phyloP scores from a whole-genome alignment of 176 grass and related monocot genomes.

The Phoenix roebelenii region DNA sequence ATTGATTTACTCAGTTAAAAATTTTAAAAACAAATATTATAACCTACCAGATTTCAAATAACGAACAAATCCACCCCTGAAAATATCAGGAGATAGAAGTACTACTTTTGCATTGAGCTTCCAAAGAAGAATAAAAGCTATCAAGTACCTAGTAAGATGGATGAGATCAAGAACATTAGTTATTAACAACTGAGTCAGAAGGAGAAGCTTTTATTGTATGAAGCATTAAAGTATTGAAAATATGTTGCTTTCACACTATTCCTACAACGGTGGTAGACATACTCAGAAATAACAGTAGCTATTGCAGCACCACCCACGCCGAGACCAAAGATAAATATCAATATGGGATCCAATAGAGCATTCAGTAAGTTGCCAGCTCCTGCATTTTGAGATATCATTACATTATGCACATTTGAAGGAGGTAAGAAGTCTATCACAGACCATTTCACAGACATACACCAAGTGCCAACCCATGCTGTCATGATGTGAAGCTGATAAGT shows the following conservation, averaged over 20 bases:
- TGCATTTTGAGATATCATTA: constrained; percentile 18
- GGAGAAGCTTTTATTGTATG: no score
- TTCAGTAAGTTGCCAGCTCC: constrained; percentile 84
- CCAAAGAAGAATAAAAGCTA: constrained; percentile 68
- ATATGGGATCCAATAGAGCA: constrained; percentile 56
- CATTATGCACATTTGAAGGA: neutral
- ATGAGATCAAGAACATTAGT: constrained; percentile 11
- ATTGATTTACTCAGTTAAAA: neutral
- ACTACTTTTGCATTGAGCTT: constrained; percentile 70
- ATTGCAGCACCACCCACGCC: constrained; percentile 85
- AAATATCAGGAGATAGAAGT: constrained; percentile 47
- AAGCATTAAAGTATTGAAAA: constrained; percentile 13
- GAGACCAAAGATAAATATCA: constrained; percentile 80
- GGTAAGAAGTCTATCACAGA: no score
- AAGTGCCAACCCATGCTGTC: no score
- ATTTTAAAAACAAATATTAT: constrained; percentile 12
- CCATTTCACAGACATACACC: no score
- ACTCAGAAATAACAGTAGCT: constrained; percentile 86
- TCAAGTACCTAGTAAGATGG: constrained; percentile 61
- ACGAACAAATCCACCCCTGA: constrained; percentile 32
- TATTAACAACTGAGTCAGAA: neutral
- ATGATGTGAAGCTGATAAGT: no score
- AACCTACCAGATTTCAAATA: constrained; percentile 83
- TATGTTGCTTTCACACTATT: constrained; percentile 24
- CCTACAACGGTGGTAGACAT: constrained; percentile 34